Conservation (phyloP, 129 eudicot genomes). For the Chrysanthemum makinoi region DNA sequence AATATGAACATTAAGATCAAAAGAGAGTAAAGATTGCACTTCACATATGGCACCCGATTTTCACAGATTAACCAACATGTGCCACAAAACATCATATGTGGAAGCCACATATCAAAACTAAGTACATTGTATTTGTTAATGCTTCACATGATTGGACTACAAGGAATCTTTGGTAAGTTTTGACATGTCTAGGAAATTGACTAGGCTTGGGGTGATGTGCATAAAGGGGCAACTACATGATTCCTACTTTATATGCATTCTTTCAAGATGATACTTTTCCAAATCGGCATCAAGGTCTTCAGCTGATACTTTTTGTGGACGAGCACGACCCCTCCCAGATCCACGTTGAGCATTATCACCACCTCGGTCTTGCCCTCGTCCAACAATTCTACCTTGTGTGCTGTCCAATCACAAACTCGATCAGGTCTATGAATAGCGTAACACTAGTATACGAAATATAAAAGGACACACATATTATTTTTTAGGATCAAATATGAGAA, state of each 20-base stretch:
- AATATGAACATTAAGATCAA: not conserved
- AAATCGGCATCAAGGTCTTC: slow-evolving; percentile 58
- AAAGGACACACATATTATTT: not conserved
- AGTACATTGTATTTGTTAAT: slow-evolving; percentile 3
- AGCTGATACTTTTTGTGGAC: slow-evolving; percentile 34
- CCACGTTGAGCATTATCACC: slow-evolving; percentile 20
- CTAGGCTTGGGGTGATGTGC: not conserved
- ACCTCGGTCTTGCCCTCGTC: slow-evolving; percentile 42
- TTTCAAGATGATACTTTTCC: slow-evolving; percentile 47
- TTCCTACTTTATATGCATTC: slow-evolving; percentile 38
- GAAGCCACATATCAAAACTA: slow-evolving; percentile 16
- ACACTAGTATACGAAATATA: not conserved
- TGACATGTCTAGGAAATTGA: slow-evolving; percentile 10
- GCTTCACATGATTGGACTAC: slow-evolving; percentile 14
- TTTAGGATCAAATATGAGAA: not conserved
- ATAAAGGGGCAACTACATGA: not conserved
- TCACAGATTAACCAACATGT: not conserved
- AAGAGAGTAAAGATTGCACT: not conserved
- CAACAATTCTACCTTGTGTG: slow-evolving; percentile 34
- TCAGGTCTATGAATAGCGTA: not conserved
- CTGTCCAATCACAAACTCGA: not conserved
- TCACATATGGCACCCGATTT: not conserved
- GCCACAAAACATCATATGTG: not conserved
- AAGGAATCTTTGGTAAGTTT: slow-evolving; percentile 16
- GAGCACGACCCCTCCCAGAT: slow-evolving; percentile 16